phyloP scores from a whole-genome alignment of 768 basidiomycete genomes.

The Pleurotus giganteus region DNA sequence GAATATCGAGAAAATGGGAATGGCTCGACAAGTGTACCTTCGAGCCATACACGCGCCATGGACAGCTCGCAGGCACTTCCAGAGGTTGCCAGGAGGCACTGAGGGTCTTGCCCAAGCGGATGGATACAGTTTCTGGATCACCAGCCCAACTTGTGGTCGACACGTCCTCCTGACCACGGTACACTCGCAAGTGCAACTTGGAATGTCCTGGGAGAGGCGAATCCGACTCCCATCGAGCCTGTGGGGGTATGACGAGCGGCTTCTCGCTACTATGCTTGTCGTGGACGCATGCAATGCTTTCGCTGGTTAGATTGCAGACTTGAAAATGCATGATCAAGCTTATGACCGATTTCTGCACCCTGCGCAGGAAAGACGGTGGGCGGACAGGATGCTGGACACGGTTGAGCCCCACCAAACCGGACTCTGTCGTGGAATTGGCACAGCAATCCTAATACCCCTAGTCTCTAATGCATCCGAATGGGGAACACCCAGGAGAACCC shows the following conservation, averaged over 20 bases:
- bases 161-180: background rate
- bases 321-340: constrained; percentile 8
- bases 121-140: constrained; percentile 21
- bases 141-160: constrained; percentile 16
- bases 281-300: constrained; percentile 4
- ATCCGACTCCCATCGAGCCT: background rate
- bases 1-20: background rate
- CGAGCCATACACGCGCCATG: constrained; percentile 58
- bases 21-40: constrained; percentile 36
- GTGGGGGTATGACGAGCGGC: background rate
- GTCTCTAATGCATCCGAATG: too few relatives aligned
- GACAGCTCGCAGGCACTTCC: constrained; percentile 38
- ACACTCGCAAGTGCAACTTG: background rate
- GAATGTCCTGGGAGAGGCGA: background rate
- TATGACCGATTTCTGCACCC: too few relatives aligned
- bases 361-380: too few relatives aligned
- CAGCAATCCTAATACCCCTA: too few relatives aligned
- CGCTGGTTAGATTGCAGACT: background rate
- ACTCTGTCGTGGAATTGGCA: too few relatives aligned
- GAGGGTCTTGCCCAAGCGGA: constrained; percentile 27
- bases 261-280: constrained; percentile 2
- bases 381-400: too few relatives aligned
- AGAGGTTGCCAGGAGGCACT: constrained; percentile 47
- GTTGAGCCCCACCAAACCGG: too few relatives aligned
- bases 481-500: too few relatives aligned